Conservation (phyloP, 2,329 filamentous ascomycete species). For the Thermomyces lanuginosus region DNA sequence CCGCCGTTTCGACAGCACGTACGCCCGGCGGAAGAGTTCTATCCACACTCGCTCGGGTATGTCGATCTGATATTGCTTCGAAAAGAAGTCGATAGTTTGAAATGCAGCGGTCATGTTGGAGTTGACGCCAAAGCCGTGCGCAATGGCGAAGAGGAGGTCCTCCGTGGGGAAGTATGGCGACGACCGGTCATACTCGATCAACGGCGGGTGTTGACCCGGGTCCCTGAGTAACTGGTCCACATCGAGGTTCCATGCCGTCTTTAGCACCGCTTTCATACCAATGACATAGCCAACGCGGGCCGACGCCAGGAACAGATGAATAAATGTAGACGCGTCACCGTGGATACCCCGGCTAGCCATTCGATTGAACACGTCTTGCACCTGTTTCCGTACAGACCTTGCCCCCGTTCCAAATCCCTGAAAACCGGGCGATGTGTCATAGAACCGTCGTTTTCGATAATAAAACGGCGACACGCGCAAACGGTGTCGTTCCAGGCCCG, state of each 20-base stretch:
- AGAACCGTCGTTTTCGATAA: constrained; percentile 16
- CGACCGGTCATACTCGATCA: constrained; percentile 27
- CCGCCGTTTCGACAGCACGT: constrained; percentile 36
- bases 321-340: constrained; percentile 38
- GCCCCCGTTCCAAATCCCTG: constrained; percentile 16
- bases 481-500: constrained; percentile 24
- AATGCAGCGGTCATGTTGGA: constrained; percentile 44
- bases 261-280: constrained; percentile 33
- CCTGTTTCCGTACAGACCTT: constrained; percentile 19
- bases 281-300: constrained; percentile 36
- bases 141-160: constrained; percentile 47
- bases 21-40: constrained; percentile 51
- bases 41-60: constrained; percentile 47
- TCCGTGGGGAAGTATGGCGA: constrained; percentile 44
- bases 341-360: constrained; percentile 31
- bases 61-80: constrained; percentile 40
- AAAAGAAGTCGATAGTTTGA: constrained; percentile 46
- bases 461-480: constrained; percentile 18
- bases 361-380: constrained; percentile 28
- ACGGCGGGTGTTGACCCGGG: constrained; percentile 15
- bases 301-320: constrained; percentile 36
- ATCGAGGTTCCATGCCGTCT: constrained; percentile 39
- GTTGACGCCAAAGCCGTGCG: constrained; percentile 52
- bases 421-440: constrained; percentile 10
- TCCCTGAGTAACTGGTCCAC: constrained; percentile 26